Evolutionary conservation across 352 stramenopile genomes (phyloP).

Genomic region (Paralagenidium karlingii): DNA sequence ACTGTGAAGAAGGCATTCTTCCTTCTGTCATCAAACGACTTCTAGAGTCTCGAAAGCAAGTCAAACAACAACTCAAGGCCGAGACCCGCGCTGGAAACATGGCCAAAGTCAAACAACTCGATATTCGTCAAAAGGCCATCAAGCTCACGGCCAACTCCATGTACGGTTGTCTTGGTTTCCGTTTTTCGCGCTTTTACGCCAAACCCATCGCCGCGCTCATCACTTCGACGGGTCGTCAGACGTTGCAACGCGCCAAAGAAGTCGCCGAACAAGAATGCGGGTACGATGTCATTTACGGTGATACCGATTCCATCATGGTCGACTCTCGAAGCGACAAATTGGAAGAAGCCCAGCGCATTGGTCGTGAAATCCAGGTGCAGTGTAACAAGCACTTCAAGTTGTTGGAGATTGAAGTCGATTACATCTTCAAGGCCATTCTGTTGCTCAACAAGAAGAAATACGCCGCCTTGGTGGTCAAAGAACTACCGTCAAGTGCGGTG

Average conservation of each 20-base stretch:
- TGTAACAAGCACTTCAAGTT: constrained; percentile 99
- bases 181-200: constrained; percentile 96
- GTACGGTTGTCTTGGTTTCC: constrained; percentile 99
- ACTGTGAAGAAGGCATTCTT: constrained; percentile 85
- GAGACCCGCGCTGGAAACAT: constrained; percentile 84
- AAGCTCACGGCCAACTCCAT: constrained; percentile 99
- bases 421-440: constrained; percentile 98
- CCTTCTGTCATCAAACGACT: constrained; percentile 96
- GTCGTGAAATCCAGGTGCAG: constrained; percentile 92
- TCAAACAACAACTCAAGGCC: constrained; percentile 96
- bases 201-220: constrained; percentile 98
- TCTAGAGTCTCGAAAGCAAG: constrained; percentile 93
- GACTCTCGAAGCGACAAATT: constrained; percentile 88
- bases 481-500: constrained; percentile 30
- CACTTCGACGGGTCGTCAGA: constrained; percentile 97
- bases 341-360: constrained; percentile 89
- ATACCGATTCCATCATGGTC: constrained; percentile 99
- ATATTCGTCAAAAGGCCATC: constrained; percentile 99
- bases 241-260: constrained; percentile 96
- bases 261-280: constrained; percentile 94
- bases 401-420: constrained; percentile 99
- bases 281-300: constrained; percentile 99
- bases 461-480: constrained; percentile 91
- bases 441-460: constrained; percentile 99
- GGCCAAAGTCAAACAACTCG: constrained; percentile 82